Base-by-base conservation (phyloP, 2,329 filamentous ascomycete genomes). In the Fusarium sp. region DNA sequence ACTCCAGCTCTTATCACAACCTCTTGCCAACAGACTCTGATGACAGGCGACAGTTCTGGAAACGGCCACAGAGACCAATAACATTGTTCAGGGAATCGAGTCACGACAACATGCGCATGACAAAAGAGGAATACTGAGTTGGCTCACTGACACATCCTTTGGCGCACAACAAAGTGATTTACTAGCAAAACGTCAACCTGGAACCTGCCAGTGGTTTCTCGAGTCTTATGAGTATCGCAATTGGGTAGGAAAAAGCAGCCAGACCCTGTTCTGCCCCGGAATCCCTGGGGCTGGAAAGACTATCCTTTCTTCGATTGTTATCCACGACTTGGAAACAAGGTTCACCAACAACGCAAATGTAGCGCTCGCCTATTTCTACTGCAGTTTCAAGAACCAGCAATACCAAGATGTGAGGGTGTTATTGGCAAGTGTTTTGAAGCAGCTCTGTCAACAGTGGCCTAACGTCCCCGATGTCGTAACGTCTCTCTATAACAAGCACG, bases 281-380 rank as follows among this genome's bases (percentile, higher is more conserved):
- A 47, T 47, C n/a, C 25, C 25, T 29, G 34, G 34, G 10, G 34
- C 32, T 13, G 44, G 44, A 13, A 47, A 47, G 34, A 29, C 34
- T 6, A 22, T 38, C 13, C 32, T 38, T 12, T 13, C 44, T 11
- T 35, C 44, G 5, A 38, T 29, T 9, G 34, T 47, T 5, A 13
- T 38, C 12, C n/a, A 47, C 11, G 25, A 36, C 24, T 7, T 47
- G 6, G 11, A 25, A 12, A 26, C 32, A 5, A 22, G n/a, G 12
- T 29, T 36, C 19, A 6, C 15, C 10, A 38, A 12, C 15, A 13
- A 47, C 25, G 8, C 32, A 6, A 38, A n/a, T 7, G 6, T 29
- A 22, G 44, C 24, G 5, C 26, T 38, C 24, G 34, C 13, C 5
- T 38, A 38, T 10, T 13, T 31, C 24, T 39, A 38, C 11, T 47